Evolutionary conservation across 148 eudicot species (phyloP).

Genomic region (Heliamphora exappendiculata): DNA sequence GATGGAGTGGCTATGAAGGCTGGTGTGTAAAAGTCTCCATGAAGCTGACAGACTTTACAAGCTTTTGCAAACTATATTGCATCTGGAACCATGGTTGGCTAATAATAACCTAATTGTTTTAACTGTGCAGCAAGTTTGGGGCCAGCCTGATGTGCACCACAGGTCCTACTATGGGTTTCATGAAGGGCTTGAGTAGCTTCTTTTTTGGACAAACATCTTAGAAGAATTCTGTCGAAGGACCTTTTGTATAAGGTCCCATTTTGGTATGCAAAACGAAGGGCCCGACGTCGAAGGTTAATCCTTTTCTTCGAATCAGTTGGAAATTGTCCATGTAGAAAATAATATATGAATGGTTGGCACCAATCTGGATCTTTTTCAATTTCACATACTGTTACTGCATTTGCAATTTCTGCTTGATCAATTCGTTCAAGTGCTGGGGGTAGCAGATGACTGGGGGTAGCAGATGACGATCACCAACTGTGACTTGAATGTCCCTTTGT

Average conservation of each 20-base stretch:
- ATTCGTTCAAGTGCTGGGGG: background rate
- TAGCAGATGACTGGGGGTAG: no score
- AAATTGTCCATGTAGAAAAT: no score
- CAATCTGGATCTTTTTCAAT: background rate
- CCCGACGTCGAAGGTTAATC: background rate
- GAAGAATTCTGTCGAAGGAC: no score
- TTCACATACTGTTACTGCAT: background rate
- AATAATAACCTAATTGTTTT: no score
- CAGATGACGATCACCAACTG: constrained; percentile 7
- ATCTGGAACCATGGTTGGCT: no score
- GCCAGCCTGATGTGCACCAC: background rate
- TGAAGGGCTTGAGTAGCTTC: background rate
- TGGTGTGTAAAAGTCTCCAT: no score
- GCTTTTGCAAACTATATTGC: no score
- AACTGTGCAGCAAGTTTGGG: background rate
- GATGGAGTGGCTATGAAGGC: no score
- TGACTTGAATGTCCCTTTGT: background rate
- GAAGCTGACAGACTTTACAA: no score
- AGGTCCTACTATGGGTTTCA: background rate
- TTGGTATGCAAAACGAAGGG: background rate
- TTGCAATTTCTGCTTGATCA: background rate
- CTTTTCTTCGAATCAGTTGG: background rate
- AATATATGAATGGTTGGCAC: background rate
- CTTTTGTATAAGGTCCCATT: no score
- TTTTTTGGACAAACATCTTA: background rate